phyloP scores from a whole-genome alignment of 495 filamentous ascomycete genomes.

The Hypoxylon fragiforme region DNA sequence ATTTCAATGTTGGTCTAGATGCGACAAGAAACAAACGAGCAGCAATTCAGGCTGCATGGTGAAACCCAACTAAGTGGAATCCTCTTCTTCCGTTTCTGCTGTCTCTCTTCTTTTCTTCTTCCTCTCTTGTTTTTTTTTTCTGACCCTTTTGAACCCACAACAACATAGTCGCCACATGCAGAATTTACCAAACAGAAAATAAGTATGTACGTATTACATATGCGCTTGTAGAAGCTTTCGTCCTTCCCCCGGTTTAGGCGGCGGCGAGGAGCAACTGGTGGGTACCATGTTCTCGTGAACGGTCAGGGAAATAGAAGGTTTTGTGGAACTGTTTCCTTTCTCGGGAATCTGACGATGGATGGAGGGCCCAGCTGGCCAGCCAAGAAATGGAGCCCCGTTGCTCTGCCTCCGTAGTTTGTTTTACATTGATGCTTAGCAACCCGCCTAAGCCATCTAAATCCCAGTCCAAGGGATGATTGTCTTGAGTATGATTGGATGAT shows the following conservation, averaged over 20 bases:
- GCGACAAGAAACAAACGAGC: slow-evolving; percentile 13
- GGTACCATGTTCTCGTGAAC: slow-evolving; percentile 16
- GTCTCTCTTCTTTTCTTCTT: neutral
- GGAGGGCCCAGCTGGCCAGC: slow-evolving; percentile 1
- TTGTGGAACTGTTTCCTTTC: slow-evolving; percentile 28
- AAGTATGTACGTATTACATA: too few relatives aligned
- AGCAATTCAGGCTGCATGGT: slow-evolving; percentile 12
- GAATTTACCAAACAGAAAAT: too few relatives aligned
- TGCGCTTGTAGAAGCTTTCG: neutral
- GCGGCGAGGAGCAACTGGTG: neutral
- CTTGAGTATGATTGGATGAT: slow-evolving; percentile 18
- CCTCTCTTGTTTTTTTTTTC: too few relatives aligned
- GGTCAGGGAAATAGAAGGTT: slow-evolving; percentile 31
- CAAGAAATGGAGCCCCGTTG: slow-evolving; percentile 33
- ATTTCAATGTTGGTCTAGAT: slow-evolving; percentile 8
- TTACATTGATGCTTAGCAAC: slow-evolving; percentile 38
- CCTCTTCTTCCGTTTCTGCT: slow-evolving; percentile 1
- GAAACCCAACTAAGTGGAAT: slow-evolving; percentile 22
- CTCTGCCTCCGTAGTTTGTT: slow-evolving; percentile 36
- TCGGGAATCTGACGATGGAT: neutral
- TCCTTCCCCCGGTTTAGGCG: neutral
- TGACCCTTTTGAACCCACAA: slow-evolving; percentile 14
- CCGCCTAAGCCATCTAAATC: slow-evolving; percentile 14
- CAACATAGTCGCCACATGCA: slow-evolving; percentile 14
- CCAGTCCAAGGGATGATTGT: neutral